Conservation (phyloP, 2,329 filamentous ascomycete genomes). For the Talaromyces rugulosus region DNA sequence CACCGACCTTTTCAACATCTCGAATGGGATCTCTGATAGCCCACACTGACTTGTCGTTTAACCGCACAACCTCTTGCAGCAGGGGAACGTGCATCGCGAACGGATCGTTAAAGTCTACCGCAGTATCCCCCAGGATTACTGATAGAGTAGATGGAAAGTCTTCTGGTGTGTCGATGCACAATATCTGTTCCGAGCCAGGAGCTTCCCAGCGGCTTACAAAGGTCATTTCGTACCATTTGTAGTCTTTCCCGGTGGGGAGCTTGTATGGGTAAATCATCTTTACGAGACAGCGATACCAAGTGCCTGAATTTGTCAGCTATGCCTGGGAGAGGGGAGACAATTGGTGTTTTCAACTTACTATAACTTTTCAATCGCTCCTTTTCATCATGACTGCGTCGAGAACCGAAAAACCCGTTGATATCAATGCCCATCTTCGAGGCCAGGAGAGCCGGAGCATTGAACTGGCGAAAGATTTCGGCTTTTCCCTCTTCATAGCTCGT, state of each 20-base stretch:
- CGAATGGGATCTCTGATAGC: slow-evolving; percentile 10
- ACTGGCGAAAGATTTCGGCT: slow-evolving; percentile 4
- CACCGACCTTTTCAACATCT: slow-evolving; percentile 6
- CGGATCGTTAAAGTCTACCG: background rate
- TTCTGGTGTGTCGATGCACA: slow-evolving; percentile 10
- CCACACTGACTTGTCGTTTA: slow-evolving; percentile 11
- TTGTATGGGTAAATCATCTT: slow-evolving; percentile 8
- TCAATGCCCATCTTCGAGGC: slow-evolving; percentile 7
- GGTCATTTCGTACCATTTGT: slow-evolving; percentile 13
- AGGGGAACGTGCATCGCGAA: slow-evolving; percentile 11
- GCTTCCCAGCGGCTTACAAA: slow-evolving; percentile 8
- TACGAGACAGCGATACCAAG: slow-evolving; percentile 12
- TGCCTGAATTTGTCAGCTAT: slow-evolving; percentile 3
- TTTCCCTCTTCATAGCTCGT: background rate
- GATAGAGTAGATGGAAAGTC: background rate
- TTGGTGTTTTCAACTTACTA: slow-evolving; percentile 2
- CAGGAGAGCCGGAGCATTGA: slow-evolving; percentile 9
- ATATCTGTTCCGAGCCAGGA: background rate
- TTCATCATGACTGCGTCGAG: slow-evolving; percentile 5
- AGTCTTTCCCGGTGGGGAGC: slow-evolving; percentile 7
- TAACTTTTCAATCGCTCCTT: slow-evolving; percentile 7
- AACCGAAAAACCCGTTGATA: slow-evolving; percentile 10
- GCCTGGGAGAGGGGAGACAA: background rate
- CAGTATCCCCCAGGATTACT: background rate
- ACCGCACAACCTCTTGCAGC: slow-evolving; percentile 8